Evolutionary conservation across 257 asterid species (phyloP), one percentile per base, ranked within the genome.

Genomic region (Hygrophila difformis): DNA sequence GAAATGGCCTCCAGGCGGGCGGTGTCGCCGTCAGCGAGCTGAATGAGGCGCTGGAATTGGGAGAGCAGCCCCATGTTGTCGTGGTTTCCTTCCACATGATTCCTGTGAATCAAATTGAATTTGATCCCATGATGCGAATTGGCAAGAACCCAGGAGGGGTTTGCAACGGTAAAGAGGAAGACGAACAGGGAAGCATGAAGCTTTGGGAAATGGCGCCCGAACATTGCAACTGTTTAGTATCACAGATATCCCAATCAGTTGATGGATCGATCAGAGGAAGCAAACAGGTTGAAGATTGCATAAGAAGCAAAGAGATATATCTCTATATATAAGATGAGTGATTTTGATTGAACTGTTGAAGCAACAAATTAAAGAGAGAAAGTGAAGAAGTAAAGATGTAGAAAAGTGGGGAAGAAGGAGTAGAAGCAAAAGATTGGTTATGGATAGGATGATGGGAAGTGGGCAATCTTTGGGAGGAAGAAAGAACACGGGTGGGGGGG

Each of bases 51-150:
- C 53, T 58, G 61, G 22, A 62, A 44, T 18, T 24, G 59, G 1
- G 42, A 7, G 5, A 18, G 17, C 26, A 40, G 55, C 47, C 8
- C 18, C 4, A 18, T 7, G 15, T 22, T 26, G 10, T 35, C 10
- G 14, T 31, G 52, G 31, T 18, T 5, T 1, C 14, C 6, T 0
- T 17, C 4, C 31, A 26, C 31, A 18, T 39, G 23, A 37, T 22
- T 68, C 60, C 71, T 31, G 71, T 60, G 84, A 52, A 51, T 49
- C 45, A 77, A 16, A 39, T 67, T 47, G 3, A 61, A 18, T 13
- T 61, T 72, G 0, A 57, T 15, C 8, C 75, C 77, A 8, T n/a
- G n/a, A n/a, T 17, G 21, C 15, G 62, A 33, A 15, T 24, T 26
- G n/a, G 33, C 54, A 39, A 26, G 31, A 26, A 26, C 0, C 4